A percentile compares a stretch with the other conserved stretches of the same genome.
Conservation (phyloP, 148 eudicot species). For the Drosera capensis region DNA sequence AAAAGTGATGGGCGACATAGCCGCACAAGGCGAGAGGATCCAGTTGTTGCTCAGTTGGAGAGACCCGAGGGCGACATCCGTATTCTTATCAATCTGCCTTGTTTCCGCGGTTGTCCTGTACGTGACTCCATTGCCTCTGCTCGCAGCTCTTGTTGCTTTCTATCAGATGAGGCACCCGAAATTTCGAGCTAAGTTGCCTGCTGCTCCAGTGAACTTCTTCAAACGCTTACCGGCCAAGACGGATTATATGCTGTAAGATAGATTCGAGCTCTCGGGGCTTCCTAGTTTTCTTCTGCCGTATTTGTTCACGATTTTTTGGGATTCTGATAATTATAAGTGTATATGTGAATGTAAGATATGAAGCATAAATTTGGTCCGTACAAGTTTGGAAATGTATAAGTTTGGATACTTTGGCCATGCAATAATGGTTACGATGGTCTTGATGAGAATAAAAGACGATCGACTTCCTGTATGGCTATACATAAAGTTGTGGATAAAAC, state of each 20-base stretch:
- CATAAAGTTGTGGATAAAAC: too few species aligned
- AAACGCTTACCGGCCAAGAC: slow-evolving; percentile 59
- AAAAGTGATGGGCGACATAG: slow-evolving; percentile 59
- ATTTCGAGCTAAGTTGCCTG: slow-evolving; percentile 44
- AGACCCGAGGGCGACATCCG: slow-evolving; percentile 56
- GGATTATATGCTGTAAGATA: slow-evolving; percentile 49
- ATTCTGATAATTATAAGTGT: too few species aligned
- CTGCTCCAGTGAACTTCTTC: slow-evolving; percentile 58
- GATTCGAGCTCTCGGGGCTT: too few species aligned
- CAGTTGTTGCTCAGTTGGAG: slow-evolving; percentile 78
- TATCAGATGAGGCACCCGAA: slow-evolving; percentile 74
- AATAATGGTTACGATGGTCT: too few species aligned
- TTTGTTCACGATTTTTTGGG: too few species aligned
- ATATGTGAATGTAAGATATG: too few species aligned
- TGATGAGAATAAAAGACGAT: too few species aligned
- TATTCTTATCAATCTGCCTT: slow-evolving; percentile 46
- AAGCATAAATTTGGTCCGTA: too few species aligned
- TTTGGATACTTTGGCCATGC: too few species aligned
- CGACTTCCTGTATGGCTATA: too few species aligned
- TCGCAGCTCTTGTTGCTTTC: slow-evolving; percentile 27
- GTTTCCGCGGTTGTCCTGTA: slow-evolving; percentile 52
- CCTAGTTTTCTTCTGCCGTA: too few species aligned
- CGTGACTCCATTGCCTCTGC: slow-evolving; percentile 36
- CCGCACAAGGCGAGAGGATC: slow-evolving; percentile 62
- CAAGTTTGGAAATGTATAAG: too few species aligned